Base-by-base conservation (phyloP, 73 alveolate genomes). In the Symbiodinium natans region DNA sequence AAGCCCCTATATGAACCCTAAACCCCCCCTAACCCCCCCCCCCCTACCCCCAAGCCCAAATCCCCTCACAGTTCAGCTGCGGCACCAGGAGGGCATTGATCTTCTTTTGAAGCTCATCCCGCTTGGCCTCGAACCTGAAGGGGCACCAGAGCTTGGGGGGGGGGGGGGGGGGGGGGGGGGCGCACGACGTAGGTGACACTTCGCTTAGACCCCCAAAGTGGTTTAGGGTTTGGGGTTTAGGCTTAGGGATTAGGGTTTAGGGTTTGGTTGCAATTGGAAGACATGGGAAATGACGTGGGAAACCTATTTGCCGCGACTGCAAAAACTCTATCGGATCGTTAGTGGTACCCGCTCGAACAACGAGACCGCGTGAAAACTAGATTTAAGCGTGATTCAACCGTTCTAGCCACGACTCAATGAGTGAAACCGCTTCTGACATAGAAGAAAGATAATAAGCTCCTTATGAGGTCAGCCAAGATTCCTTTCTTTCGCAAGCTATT, bases 101-200 rank as follows among this genome's bases (percentile, higher is more conserved):
- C 82, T 52, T 52, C 93, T 86, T 86, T 19, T 86, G 93, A 21
- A 86, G 93, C 83, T 86, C 93, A 40, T 86, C 93, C 33, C 93
- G 93, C 8, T 86, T 86, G 33, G 93, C 59, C 48, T 86, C 93
- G 40, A 86, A 86, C 93, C 93, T 85, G 36, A 63, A 52, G 68
- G 68, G 77, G 77, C 77, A 21, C 7, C 15, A 11, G 59, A 19
- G 74, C 31, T 56, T 19, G 74, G 15, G 5, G 25, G 74, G 15
- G 31, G 74, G 5, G 25, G 2, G 74, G 74, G 25, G n/a, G n/a
- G n/a, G n/a, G n/a, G n/a, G n/a, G n/a, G n/a, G n/a, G n/a, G n/a
- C n/a, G n/a, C n/a, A n/a, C n/a, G n/a, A n/a, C n/a, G n/a, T n/a
- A 46, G 59, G 6, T 46, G 6, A 13, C 59, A 46, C 13, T 6